These are phyloP conservation scores for Boletus coccyginus DNA, from an alignment of 768 basidiomycete genomes.

Conservation along the genomic window DNA sequence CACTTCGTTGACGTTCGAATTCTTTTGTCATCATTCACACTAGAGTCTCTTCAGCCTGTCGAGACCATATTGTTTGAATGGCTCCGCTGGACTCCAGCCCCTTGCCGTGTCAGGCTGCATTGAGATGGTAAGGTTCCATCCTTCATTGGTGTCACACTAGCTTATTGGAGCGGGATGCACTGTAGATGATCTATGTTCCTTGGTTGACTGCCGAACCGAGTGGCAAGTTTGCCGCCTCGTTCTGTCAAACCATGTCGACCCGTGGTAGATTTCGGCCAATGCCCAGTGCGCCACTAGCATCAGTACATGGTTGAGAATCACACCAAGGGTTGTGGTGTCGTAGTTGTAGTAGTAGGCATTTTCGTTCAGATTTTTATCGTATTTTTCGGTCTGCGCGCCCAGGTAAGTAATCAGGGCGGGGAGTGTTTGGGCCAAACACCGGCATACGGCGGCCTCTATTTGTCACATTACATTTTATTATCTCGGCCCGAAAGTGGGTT, in stretches of 20 bases:
- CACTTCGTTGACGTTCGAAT: not conserved
- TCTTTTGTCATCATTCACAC: not conserved
- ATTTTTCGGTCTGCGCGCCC: conserved; percentile 5
- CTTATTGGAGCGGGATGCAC: conserved; percentile 4
- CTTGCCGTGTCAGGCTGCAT: not conserved
- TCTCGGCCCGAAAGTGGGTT: conserved; percentile 56
- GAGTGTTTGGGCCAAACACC: conserved; percentile 32
- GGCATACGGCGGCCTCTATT: conserved; percentile 29
- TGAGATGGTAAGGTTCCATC: conserved; percentile 6
- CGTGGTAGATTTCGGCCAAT: not conserved
- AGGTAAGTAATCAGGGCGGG: conserved; percentile 28
- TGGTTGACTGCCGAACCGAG: not conserved
- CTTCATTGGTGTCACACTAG: not conserved
- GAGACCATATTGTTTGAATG: not conserved
- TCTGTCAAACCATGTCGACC: not conserved
- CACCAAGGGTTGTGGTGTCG: not conserved
- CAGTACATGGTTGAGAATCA: not conserved
- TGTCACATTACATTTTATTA: conserved; percentile 32
- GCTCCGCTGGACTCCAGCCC: not conserved
- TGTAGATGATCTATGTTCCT: not conserved
- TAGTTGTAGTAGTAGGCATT: conserved; percentile 9
- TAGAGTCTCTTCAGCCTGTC: not conserved
- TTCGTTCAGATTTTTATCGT: conserved; percentile 12
- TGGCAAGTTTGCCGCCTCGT: not conserved
- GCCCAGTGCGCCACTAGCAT: not conserved